phyloP scores from a whole-genome alignment of 163 green algal genomes.

The Picocystis sp. region DNA sequence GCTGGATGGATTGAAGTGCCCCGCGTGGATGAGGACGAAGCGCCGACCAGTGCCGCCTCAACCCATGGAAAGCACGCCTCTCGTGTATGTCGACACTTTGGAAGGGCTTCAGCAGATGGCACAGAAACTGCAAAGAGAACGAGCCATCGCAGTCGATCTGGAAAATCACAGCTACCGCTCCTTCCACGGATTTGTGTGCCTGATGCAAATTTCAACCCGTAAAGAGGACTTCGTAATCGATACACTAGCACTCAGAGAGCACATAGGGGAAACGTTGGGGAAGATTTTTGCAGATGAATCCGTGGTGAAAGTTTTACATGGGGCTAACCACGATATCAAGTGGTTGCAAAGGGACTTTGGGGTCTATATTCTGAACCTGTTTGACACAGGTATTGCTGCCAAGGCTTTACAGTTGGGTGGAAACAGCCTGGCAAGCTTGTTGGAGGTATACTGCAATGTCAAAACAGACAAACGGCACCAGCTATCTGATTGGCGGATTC shows the following conservation, averaged over 20 bases:
- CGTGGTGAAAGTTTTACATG: slow-evolving; percentile 74
- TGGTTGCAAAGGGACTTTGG: slow-evolving; percentile 85
- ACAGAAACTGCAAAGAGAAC: too few species aligned
- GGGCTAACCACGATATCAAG: slow-evolving; percentile 54
- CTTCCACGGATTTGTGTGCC: slow-evolving; percentile 78
- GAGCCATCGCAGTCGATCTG: slow-evolving; percentile 46
- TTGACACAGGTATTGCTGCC: slow-evolving; percentile 59
- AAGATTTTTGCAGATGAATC: slow-evolving; percentile 47
- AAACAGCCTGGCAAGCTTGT: slow-evolving; percentile 51
- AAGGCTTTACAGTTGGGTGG: slow-evolving; percentile 45
- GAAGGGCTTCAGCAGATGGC: too few species aligned
- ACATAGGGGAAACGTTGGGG: slow-evolving; percentile 46
- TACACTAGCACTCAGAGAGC: slow-evolving; percentile 42
- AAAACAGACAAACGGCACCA: slow-evolving; percentile 60
- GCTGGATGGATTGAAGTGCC: too few species aligned
- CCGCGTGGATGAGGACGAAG: too few species aligned
- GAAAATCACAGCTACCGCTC: slow-evolving; percentile 68
- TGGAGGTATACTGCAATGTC: slow-evolving; percentile 54
- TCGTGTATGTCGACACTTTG: too few species aligned
- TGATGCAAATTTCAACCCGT: slow-evolving; percentile 78
- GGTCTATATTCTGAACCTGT: slow-evolving; percentile 81
- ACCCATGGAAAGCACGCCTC: too few species aligned
- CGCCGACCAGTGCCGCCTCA: too few species aligned
- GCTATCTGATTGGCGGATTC: slow-evolving; percentile 77
- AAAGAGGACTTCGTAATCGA: slow-evolving; percentile 71